Conservation (phyloP, 2,329 filamentous ascomycete species). For the Fusarium sulawesiense region DNA sequence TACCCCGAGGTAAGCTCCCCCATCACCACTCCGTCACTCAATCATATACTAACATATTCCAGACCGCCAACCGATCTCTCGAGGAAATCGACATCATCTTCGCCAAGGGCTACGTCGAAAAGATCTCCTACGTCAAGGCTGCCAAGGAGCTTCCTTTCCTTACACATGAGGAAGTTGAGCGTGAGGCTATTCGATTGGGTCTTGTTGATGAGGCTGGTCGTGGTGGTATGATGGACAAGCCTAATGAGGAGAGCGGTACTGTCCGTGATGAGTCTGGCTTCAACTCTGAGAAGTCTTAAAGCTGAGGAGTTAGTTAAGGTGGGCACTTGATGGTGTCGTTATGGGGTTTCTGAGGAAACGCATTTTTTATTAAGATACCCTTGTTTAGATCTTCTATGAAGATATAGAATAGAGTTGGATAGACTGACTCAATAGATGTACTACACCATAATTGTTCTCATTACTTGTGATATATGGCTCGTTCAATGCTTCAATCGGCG, state of each 20-base stretch:
- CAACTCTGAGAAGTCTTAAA: slow-evolving; percentile 36
- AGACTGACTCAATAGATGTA: slow-evolving; percentile 16
- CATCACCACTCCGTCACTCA: accelerated
- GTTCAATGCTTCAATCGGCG: accelerated
- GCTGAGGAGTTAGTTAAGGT: too few species aligned
- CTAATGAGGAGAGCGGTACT: slow-evolving; percentile 18
- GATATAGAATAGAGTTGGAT: slow-evolving; percentile 20
- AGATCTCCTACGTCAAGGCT: slow-evolving; percentile 69
- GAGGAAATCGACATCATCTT: slow-evolving; percentile 71
- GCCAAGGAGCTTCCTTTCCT: slow-evolving; percentile 67
- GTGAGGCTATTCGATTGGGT: slow-evolving; percentile 52
- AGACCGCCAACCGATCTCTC: slow-evolving; percentile 56
- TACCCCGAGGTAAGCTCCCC: slow-evolving; percentile 52
- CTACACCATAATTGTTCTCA: neutral
- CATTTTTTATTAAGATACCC: slow-evolving; percentile 23
- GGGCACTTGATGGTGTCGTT: neutral
- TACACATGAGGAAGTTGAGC: slow-evolving; percentile 63
- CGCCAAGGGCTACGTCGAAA: slow-evolving; percentile 68
- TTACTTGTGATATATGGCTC: neutral
- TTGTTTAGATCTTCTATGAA: slow-evolving; percentile 20
- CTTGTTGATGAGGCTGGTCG: slow-evolving; percentile 28
- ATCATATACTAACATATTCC: neutral
- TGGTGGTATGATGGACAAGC: slow-evolving; percentile 39
- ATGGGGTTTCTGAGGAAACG: slow-evolving; percentile 13
- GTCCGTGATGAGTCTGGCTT: slow-evolving; percentile 36